A percentile compares a stretch with the other conserved stretches of the same genome.
Conservation (phyloP, 345 rosid genomes). For the Angophora floribunda region DNA sequence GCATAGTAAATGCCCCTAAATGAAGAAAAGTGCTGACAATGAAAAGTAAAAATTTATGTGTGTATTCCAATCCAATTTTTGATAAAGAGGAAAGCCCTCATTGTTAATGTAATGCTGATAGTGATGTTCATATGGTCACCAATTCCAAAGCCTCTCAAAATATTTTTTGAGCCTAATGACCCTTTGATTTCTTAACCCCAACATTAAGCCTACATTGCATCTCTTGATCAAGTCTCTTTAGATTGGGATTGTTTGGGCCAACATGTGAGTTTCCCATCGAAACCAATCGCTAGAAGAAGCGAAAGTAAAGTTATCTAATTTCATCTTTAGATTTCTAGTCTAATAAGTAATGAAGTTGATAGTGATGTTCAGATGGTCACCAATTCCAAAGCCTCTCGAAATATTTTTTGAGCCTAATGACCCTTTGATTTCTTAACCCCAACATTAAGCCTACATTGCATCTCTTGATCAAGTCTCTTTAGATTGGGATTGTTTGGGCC, state of each 20-base stretch:
- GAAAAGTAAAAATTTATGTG: background rate
- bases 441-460: background rate
- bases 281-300: background rate
- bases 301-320: background rate
- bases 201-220: background rate
- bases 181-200: background rate
- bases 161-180: background rate
- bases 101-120: background rate
- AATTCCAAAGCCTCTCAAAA: background rate
- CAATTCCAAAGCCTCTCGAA: background rate
- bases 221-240: background rate
- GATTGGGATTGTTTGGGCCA: background rate
- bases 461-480: background rate
- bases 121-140: background rate
- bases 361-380: background rate
- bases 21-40: background rate
- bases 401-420: background rate
- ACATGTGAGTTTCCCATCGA: background rate
- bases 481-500: background rate
- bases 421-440: background rate
- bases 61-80: too few species aligned
- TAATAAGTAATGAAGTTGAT: background rate
- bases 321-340: background rate
- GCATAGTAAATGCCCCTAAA: background rate
- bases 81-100: background rate